phyloP scores from a whole-genome alignment of 768 basidiomycete genomes.

The Cystofilobasidium bisporidii region DNA sequence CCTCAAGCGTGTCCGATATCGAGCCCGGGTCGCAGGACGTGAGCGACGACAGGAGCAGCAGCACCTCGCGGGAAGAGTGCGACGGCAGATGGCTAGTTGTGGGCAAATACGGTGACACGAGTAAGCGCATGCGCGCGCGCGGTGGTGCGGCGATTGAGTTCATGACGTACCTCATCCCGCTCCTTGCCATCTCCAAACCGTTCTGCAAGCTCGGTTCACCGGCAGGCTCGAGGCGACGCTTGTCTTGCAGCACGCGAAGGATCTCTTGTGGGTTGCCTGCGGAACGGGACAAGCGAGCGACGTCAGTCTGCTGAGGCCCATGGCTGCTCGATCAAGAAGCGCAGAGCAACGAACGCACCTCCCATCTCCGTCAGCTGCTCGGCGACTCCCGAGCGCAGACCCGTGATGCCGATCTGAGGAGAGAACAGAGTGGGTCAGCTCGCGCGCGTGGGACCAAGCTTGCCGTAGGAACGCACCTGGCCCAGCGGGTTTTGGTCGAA shows the following conservation, averaged over 20 bases:
- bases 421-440: not conserved
- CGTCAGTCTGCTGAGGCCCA: too few relatives aligned
- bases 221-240: conserved; percentile 75
- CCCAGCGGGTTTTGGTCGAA: conserved; percentile 99
- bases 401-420: conserved; percentile 69
- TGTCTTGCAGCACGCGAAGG: conserved; percentile 61
- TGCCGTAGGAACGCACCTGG: conserved; percentile 43
- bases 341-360: conserved; percentile 54
- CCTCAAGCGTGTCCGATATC: conserved; percentile 86
- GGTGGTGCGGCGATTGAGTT: not conserved
- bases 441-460: not conserved
- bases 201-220: conserved; percentile 97
- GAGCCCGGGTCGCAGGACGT: conserved; percentile 97
- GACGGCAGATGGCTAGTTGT: conserved; percentile 78
- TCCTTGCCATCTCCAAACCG: conserved; percentile 89
- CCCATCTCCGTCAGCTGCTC: conserved; percentile 88
- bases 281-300: not conserved
- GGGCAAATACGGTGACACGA: conserved; percentile 20
- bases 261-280: conserved; percentile 93
- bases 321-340: too few relatives aligned
- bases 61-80: conserved; percentile 89
- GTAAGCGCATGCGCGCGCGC: not conserved
- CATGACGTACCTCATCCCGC: conserved; percentile 68
- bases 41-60: conserved; percentile 86
- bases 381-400: conserved; percentile 80